Percentiles rank a stretch among this genome's conserved stretches.
Conservation (phyloP, 2,329 filamentous ascomycete genomes). For the Penicillium sp. region DNA sequence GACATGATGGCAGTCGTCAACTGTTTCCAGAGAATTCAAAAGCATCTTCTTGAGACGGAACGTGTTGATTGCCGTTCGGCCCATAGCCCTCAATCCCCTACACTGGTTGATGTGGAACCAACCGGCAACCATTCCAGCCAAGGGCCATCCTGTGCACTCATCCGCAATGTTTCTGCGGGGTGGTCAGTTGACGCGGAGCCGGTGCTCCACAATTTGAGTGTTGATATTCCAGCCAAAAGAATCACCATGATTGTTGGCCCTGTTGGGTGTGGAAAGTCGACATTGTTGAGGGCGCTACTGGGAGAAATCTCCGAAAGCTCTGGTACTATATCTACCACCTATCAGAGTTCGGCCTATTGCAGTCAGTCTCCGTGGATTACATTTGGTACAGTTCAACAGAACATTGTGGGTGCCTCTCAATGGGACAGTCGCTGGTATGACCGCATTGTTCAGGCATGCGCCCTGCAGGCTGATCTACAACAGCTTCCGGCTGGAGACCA, state of each 20-base stretch:
- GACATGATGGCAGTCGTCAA: constrained; percentile 18
- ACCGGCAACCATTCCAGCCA: not conserved
- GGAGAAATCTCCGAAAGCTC: constrained; percentile 15
- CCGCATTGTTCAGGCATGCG: constrained; percentile 9
- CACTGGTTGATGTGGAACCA: constrained; percentile 4
- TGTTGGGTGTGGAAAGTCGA: constrained; percentile 22
- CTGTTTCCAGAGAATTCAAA: constrained; percentile 23
- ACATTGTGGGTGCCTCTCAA: constrained; percentile 12
- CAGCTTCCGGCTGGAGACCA: constrained; percentile 21
- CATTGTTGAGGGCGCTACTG: constrained; percentile 17
- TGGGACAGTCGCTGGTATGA: constrained; percentile 15
- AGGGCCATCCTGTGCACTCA: not conserved
- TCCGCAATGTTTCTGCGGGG: constrained; percentile 10
- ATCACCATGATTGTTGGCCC: constrained; percentile 21
- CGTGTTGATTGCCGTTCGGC: constrained; percentile 10
- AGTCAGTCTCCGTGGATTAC: constrained; percentile 22
- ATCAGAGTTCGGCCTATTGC: constrained; percentile 16
- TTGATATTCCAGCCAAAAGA: constrained; percentile 5
- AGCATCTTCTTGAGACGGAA: constrained; percentile 15
- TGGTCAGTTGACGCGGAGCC: constrained; percentile 16
- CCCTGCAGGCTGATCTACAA: constrained; percentile 11
- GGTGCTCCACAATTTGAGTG: constrained; percentile 11
- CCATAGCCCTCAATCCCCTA: not conserved
- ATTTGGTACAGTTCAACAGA: constrained; percentile 15
- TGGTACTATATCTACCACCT: constrained; percentile 15